These are phyloP conservation scores for Erucastrum elatum DNA, from an alignment of 345 rosid species.

Conservation along the genomic window DNA sequence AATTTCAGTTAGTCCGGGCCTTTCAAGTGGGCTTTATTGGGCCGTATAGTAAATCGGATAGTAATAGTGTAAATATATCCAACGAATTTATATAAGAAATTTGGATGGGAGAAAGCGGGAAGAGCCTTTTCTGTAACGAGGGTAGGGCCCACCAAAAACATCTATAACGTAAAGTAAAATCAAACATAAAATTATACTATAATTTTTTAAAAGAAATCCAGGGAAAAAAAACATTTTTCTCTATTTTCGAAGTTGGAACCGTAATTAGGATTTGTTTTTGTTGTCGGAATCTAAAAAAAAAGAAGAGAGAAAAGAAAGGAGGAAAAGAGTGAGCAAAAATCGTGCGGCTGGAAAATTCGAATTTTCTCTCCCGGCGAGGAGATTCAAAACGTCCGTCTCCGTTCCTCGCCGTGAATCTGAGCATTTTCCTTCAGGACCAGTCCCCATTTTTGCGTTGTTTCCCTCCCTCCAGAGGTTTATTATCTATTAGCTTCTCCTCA, in stretches of 20 bases:
- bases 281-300: conserved; percentile 21
- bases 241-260: conserved; percentile 16
- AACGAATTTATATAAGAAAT: neutral
- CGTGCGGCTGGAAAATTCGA: conserved; percentile 24
- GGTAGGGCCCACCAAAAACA: conserved; percentile 30
- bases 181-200: conserved; percentile 16
- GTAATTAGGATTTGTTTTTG: conserved; percentile 38
- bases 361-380: conserved; percentile 34
- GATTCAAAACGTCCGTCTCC: conserved; percentile 20
- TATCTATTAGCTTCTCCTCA: conserved; percentile 27
- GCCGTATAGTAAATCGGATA: neutral
- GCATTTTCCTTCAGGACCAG: neutral
- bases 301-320: conserved; percentile 1
- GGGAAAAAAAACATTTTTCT: neutral
- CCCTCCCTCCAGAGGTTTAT: conserved; percentile 11
- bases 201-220: neutral
- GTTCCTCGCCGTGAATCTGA: conserved; percentile 29
- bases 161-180: conserved; percentile 35
- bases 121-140: neutral
- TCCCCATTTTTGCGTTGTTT: neutral
- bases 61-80: neutral
- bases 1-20: neutral
- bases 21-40: neutral
- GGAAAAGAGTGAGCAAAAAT: conserved; percentile 16
- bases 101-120: conserved; percentile 34